phyloP scores from a whole-genome alignment of 2,329 filamentous ascomycete genomes.

The Curvularia hawaiiensis region DNA sequence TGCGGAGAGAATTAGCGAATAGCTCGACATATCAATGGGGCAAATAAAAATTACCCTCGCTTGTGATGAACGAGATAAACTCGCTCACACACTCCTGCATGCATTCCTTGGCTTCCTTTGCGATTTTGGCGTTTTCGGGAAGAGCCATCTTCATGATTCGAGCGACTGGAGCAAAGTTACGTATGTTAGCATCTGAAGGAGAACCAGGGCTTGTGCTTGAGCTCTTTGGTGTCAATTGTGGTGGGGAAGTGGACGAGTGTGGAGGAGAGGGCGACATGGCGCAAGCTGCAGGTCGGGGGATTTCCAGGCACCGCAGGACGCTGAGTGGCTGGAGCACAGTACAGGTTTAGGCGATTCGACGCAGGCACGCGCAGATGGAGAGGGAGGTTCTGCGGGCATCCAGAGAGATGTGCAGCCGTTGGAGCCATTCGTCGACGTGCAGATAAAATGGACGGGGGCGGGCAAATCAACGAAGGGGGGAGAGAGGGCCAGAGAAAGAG shows the following conservation, averaged over 20 bases:
- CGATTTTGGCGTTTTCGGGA: conserved; percentile 98
- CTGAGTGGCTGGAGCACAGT: conserved; percentile 29
- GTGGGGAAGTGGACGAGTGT: conserved; percentile 44
- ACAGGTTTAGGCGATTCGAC: conserved; percentile 49
- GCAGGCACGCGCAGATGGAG: conserved; percentile 54
- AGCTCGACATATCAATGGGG: neutral
- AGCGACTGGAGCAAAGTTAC: conserved; percentile 93
- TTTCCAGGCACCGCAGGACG: conserved; percentile 37
- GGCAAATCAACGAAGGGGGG: conserved; percentile 47
- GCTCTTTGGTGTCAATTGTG: conserved; percentile 34
- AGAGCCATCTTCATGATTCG: conserved; percentile 99
- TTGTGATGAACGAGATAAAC: conserved; percentile 99
- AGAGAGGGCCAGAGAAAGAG: conserved; percentile 39
- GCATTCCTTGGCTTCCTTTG: conserved; percentile 98
- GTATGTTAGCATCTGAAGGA: conserved; percentile 85
- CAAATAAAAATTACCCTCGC: conserved; percentile 71
- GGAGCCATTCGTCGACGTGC: conserved; percentile 49
- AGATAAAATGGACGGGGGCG: conserved; percentile 34
- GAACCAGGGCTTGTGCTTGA: conserved; percentile 36
- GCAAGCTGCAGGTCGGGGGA: conserved; percentile 48
- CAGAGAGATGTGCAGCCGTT: conserved; percentile 53
- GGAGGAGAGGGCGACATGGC: conserved; percentile 53
- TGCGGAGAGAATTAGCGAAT: conserved; percentile 47
- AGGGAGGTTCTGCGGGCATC: conserved; percentile 47
- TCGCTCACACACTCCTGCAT: conserved; percentile 99